Conservation (phyloP, 2,329 filamentous ascomycete genomes). For the Paracorniculantispora psalliotae region DNA sequence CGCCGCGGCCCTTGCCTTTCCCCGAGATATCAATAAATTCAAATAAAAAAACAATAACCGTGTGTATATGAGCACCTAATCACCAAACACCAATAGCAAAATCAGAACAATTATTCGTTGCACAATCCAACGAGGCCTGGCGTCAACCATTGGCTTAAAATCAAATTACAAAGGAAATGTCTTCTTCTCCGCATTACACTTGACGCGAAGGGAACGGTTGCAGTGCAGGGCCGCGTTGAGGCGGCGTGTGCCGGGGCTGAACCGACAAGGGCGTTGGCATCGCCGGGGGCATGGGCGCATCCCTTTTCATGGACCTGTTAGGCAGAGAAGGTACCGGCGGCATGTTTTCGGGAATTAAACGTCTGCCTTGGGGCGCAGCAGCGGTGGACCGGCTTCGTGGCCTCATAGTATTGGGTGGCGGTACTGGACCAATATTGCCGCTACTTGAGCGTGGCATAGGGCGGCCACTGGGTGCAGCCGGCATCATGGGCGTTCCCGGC, state of each 20-base stretch:
- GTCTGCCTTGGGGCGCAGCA: neutral
- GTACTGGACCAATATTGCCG: neutral
- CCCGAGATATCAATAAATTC: neutral
- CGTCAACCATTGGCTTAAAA: neutral
- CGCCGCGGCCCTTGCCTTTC: neutral
- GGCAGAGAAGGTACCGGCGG: slow-evolving; percentile 18
- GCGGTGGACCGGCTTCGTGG: slow-evolving; percentile 9
- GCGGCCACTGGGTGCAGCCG: neutral
- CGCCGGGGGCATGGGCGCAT: neutral
- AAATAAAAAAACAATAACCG: neutral
- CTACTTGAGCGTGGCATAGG: neutral
- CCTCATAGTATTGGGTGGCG: neutral
- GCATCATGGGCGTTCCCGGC: neutral
- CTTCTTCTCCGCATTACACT: neutral
- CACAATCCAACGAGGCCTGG: neutral
- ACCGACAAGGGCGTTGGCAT: neutral
- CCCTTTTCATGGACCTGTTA: slow-evolving; percentile 9
- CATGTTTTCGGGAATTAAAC: neutral
- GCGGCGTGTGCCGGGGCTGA: neutral
- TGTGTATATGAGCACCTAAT: neutral
- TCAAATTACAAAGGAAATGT: neutral
- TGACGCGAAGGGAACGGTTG: neutral
- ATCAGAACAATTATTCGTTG: neutral
- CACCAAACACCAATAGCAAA: neutral
- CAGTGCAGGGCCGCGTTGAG: neutral